Conservation (phyloP, 192 early-diverging fungal genomes). For the Backusella luteola region DNA sequence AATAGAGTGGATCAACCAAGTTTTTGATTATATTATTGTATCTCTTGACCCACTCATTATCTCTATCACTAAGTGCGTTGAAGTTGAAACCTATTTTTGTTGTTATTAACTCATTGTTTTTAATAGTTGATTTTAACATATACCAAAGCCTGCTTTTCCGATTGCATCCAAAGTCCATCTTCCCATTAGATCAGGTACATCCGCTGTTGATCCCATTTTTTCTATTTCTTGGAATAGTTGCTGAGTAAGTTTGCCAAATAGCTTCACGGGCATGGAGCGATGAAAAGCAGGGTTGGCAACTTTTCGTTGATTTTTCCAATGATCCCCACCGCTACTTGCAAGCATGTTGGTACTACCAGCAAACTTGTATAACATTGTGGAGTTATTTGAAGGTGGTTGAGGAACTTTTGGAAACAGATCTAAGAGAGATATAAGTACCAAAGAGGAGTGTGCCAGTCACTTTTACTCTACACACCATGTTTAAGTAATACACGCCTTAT, state of each 20-base stretch:
- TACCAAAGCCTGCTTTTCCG: constrained; percentile 28
- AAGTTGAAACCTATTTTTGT: background rate
- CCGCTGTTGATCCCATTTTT: background rate
- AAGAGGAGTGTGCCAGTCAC: no score
- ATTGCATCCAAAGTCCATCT: constrained; percentile 27
- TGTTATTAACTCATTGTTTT: no score
- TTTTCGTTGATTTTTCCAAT: background rate
- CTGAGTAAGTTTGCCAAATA: constrained; percentile 22
- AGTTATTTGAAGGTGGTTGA: no score
- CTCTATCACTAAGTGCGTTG: constrained; percentile 16
- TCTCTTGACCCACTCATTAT: constrained; percentile 8
- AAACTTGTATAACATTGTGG: no score
- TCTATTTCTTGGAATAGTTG: background rate
- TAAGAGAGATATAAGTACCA: no score
- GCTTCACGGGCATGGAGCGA: constrained; percentile 27
- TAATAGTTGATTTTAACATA: no score
- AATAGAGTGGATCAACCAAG: background rate
- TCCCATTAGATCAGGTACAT: constrained; percentile 19
- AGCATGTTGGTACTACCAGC: no score
- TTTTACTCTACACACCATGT: no score
- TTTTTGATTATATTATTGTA: constrained; percentile 13
- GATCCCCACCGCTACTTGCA: no score
- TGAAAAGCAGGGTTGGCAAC: constrained; percentile 34
- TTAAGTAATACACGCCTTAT: no score
- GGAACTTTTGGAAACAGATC: no score